These are phyloP conservation scores for Mortierella hygrophila DNA, from an alignment of 192 early-diverging fungal genomes.

Conservation along the genomic window DNA sequence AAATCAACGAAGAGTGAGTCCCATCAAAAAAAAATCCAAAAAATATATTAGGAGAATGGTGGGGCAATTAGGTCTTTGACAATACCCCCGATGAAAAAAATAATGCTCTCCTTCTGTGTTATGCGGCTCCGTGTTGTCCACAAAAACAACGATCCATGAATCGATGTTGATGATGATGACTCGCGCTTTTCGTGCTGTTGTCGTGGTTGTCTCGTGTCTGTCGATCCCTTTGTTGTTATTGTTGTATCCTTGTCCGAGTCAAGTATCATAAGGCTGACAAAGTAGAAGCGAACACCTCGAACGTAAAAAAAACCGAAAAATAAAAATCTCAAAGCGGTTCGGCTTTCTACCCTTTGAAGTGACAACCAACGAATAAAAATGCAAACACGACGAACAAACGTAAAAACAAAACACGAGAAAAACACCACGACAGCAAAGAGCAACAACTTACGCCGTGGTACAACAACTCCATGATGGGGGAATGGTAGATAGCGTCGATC, in stretches of 20 bases:
- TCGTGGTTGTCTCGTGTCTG: not conserved
- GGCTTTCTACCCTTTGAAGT: constrained; percentile 54
- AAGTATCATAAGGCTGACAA: not conserved
- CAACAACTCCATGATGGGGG: constrained; percentile 82
- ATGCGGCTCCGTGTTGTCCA: constrained; percentile 5
- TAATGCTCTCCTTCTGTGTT: constrained; percentile 1
- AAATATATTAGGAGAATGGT: constrained; percentile 18
- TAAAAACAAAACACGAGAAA: constrained; percentile 16
- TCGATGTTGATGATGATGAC: not conserved
- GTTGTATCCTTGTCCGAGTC: not conserved
- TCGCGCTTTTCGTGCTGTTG: not conserved
- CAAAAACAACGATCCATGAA: not conserved
- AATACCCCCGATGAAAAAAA: constrained; percentile 23
- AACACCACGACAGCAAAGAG: not conserved
- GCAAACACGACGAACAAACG: not conserved
- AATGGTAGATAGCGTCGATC: constrained; percentile 81
- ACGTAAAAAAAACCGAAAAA: not conserved
- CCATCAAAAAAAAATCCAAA: constrained; percentile 16
- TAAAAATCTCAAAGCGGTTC: constrained; percentile 22
- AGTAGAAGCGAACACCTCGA: not conserved
- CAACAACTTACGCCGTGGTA: constrained; percentile 73
- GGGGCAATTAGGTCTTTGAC: constrained; percentile 13
- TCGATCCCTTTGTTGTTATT: not conserved
- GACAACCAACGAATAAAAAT: constrained; percentile 27
- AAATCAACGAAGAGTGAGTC: not conserved